Conservation (phyloP, 1,284 basidiomycete genomes). For the Phellopilus nigrolimitatus region DNA sequence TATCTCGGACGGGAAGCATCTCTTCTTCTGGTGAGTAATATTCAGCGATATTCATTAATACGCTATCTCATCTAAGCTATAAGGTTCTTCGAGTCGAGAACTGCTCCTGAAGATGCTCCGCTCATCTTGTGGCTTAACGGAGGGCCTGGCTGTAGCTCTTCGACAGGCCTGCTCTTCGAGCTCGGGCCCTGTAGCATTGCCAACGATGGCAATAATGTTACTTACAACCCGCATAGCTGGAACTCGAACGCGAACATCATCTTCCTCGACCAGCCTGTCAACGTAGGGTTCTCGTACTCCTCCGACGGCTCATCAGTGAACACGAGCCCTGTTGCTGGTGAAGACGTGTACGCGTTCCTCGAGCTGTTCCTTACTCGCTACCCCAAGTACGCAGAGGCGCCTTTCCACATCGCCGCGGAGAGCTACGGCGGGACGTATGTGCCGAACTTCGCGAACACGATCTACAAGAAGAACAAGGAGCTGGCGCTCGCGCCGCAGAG, state of each 20-base stretch:
- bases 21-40: conserved; percentile 84
- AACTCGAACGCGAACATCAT: conserved; percentile 63
- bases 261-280: conserved; percentile 68
- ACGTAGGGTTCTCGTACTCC: conserved; percentile 66
- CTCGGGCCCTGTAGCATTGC: conserved; percentile 38
- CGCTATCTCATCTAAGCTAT: too few species aligned
- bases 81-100: conserved; percentile 80
- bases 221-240: conserved; percentile 61
- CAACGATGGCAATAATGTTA: conserved; percentile 44
- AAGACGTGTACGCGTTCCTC: conserved; percentile 89
- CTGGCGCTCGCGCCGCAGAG: conserved; percentile 37
- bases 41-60: conserved; percentile 13
- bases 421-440: conserved; percentile 80
- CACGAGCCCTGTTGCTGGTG: conserved; percentile 67
- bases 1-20: conserved; percentile 77
- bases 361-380: conserved; percentile 77
- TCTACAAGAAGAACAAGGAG: conserved; percentile 70
- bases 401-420: conserved; percentile 72
- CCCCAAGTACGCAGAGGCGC: conserved; percentile 59
- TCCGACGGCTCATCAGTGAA: conserved; percentile 65
- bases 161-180: conserved; percentile 65
- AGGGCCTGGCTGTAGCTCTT: conserved; percentile 59
- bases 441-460: conserved; percentile 73
- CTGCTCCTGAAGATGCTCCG: conserved; percentile 60
- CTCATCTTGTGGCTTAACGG: conserved; percentile 72